A percentile compares a stretch with the other conserved stretches of the same genome.
phyloP scores from a whole-genome alignment of 768 basidiomycete species.

The Mrakia gelida region DNA sequence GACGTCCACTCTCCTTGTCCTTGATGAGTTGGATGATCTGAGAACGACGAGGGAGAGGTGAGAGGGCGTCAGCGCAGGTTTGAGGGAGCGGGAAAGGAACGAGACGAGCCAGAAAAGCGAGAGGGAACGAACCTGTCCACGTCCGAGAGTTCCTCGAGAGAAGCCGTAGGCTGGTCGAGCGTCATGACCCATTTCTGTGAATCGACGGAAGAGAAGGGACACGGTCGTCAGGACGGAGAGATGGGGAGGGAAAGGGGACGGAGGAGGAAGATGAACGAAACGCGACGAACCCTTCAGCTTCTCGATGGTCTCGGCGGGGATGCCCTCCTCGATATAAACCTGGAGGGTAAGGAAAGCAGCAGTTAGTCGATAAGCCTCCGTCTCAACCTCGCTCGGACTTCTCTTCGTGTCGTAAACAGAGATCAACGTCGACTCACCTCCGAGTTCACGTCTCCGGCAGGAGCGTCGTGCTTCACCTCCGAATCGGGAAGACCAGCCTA shows the following conservation, averaged over 20 bases:
- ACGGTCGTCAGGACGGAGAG: background rate
- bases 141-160: slow-evolving; percentile 48
- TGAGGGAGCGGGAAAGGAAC: too few relatives aligned
- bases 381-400: too few relatives aligned
- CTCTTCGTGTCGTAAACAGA: too few relatives aligned
- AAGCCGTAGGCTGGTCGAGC: slow-evolving; percentile 62
- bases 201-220: too few relatives aligned
- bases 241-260: background rate
- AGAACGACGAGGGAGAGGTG: too few relatives aligned
- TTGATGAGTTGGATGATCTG: slow-evolving; percentile 71
- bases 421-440: slow-evolving; percentile 48
- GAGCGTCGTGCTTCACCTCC: slow-evolving; percentile 48
- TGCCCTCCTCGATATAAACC: slow-evolving; percentile 75
- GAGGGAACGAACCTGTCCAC: slow-evolving; percentile 36
- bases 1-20: slow-evolving; percentile 57
- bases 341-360: too few relatives aligned
- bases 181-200: slow-evolving; percentile 80
- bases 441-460: slow-evolving; percentile 67
- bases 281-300: slow-evolving; percentile 50
- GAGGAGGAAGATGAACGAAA: slow-evolving; percentile 49
- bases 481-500: slow-evolving; percentile 36
- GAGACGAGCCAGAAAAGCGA: background rate
- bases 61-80: too few relatives aligned
- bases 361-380: too few relatives aligned
- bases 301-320: slow-evolving; percentile 58